Conservation (phyloP, 768 basidiomycete genomes). For the Boletus sensibilis region DNA sequence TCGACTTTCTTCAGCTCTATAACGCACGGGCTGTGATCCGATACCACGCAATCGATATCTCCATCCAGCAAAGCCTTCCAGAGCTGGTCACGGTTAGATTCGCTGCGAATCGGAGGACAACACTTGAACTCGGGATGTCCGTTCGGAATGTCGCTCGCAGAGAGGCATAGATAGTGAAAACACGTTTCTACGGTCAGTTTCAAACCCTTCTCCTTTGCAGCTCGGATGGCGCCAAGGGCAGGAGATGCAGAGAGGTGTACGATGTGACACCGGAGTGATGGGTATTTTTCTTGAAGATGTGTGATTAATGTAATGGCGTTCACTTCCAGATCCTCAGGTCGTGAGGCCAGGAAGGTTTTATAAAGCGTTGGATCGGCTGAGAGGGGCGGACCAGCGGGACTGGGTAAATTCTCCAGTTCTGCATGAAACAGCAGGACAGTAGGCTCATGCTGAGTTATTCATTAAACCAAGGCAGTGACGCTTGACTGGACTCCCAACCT, state of each 20-base stretch:
- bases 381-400: slow-evolving; percentile 13
- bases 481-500: slow-evolving; percentile 43
- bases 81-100: slow-evolving; percentile 66
- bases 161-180: slow-evolving; percentile 91
- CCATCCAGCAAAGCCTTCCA: slow-evolving; percentile 84
- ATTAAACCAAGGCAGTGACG: slow-evolving; percentile 10
- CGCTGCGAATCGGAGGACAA: slow-evolving; percentile 87
- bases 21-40: slow-evolving; percentile 93
- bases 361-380: slow-evolving; percentile 56
- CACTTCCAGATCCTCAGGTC: slow-evolving; percentile 77
- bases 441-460: slow-evolving; percentile 49
- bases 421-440: slow-evolving; percentile 90
- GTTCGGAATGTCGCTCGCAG: slow-evolving; percentile 67
- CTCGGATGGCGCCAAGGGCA: slow-evolving; percentile 73
- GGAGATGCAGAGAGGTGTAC: slow-evolving; percentile 90
- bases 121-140: slow-evolving; percentile 91
- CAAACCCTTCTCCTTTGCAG: slow-evolving; percentile 60
- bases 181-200: slow-evolving; percentile 94
- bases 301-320: slow-evolving; percentile 81
- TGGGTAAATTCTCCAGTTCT: slow-evolving; percentile 57
- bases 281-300: slow-evolving; percentile 57
- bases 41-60: slow-evolving; percentile 89
- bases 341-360: slow-evolving; percentile 79
- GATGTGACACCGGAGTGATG: slow-evolving; percentile 81
- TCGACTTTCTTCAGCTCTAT: slow-evolving; percentile 75